These are phyloP conservation scores for Nannochloris sp. DNA, from an alignment of 139 green algal species.

Conservation along the genomic window DNA sequence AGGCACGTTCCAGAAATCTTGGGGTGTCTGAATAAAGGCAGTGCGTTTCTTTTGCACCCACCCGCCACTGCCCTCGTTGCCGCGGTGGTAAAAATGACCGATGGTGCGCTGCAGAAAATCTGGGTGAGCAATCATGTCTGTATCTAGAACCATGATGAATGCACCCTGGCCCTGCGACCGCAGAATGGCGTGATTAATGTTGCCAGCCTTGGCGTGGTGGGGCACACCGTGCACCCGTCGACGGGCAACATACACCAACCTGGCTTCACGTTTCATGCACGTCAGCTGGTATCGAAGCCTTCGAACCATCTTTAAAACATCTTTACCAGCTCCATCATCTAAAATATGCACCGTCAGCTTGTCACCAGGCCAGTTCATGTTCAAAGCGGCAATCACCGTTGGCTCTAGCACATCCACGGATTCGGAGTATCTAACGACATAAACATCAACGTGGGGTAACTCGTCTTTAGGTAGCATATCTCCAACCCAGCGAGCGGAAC, in stretches of 20 bases:
- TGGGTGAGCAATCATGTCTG: constrained; percentile 23
- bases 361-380: constrained; percentile 14
- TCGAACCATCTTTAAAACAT: constrained; percentile 7
- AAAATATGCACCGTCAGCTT: constrained; percentile 10
- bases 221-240: constrained; percentile 10
- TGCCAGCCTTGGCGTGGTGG: constrained; percentile 25
- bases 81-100: constrained; percentile 22
- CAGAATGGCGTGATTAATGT: constrained; percentile 24
- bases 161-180: not conserved
- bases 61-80: not conserved
- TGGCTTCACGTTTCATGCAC: not conserved
- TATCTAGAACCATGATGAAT: constrained; percentile 20
- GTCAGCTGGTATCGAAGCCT: not conserved
- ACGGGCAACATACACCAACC: constrained; percentile 3
- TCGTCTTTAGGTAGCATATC: constrained; percentile 10
- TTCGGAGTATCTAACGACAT: constrained; percentile 16
- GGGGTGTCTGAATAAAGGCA: constrained; percentile 18
- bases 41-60: constrained; percentile 15
- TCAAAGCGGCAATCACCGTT: constrained; percentile 16
- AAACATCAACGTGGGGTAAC: constrained; percentile 2
- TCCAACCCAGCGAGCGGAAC: not conserved
- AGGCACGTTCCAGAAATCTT: constrained; percentile 22
- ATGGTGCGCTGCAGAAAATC: constrained; percentile 9
- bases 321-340: constrained; percentile 11
- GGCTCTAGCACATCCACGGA: constrained; percentile 13